Evolutionary conservation across 2,329 filamentous ascomycete genomes (phyloP).

Genomic region (Ceratocystis destructans): DNA sequence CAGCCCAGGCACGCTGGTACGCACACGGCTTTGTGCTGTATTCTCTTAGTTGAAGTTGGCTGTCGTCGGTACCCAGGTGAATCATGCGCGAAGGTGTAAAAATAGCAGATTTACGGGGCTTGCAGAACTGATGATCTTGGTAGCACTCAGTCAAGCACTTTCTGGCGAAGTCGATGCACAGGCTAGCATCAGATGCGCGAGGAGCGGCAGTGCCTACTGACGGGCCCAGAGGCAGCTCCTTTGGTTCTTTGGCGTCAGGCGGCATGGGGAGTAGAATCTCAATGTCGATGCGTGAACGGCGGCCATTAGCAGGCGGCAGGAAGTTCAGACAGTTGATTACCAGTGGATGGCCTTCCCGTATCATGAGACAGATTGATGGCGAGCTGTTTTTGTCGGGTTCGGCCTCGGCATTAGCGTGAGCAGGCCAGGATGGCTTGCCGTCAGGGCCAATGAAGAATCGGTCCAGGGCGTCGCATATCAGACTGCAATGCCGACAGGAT

Average conservation of each 20-base stretch:
- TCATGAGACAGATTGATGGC: conserved; percentile 16
- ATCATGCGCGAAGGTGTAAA: conserved; percentile 16
- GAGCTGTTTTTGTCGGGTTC: conserved; percentile 14
- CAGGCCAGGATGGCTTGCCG: conserved; percentile 2
- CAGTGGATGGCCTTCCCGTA: conserved; percentile 16
- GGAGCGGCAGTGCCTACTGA: conserved; percentile 17
- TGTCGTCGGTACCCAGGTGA: conserved; percentile 11
- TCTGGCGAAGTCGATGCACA: conserved; percentile 10
- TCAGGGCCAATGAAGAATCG: conserved; percentile 8
- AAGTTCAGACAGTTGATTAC: conserved; percentile 19
- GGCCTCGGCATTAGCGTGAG: conserved; percentile 7
- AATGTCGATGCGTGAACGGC: conserved; percentile 16
- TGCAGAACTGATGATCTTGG: conserved; percentile 16
- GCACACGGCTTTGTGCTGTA: conserved; percentile 12
- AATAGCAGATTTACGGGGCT: conserved; percentile 1
- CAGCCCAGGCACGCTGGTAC: conserved; percentile 17
- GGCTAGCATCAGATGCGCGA: conserved; percentile 15
- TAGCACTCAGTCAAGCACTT: conserved; percentile 16
- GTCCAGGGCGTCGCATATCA: conserved; percentile 16
- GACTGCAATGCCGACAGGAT: conserved; percentile 12
- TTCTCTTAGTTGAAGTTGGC: conserved; percentile 12
- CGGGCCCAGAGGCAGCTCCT: conserved; percentile 13
- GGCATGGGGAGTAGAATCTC: conserved; percentile 16
- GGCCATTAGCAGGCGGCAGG: conserved; percentile 12
- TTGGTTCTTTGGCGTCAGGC: conserved; percentile 11